Evolutionary conservation across 352 stramenopile species (phyloP).

Genomic region (Pythium pyrilobum): DNA sequence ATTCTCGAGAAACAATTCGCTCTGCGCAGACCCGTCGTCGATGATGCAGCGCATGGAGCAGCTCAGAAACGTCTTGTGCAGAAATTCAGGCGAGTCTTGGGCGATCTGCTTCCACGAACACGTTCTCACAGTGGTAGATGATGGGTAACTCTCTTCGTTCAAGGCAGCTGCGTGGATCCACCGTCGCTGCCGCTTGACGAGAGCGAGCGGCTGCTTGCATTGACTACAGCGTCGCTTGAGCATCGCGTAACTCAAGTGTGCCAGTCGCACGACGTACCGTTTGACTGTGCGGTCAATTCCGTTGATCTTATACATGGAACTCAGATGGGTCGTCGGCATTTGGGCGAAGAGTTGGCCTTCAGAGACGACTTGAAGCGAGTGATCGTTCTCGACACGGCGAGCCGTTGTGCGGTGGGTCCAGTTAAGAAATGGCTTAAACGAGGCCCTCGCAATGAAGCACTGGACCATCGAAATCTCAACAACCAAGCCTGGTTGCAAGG

Average conservation of each 20-base stretch:
- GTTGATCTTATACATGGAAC: constrained; percentile 35
- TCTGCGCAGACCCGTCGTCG: constrained; percentile 73
- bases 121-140: not conserved
- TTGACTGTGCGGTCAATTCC: constrained; percentile 43
- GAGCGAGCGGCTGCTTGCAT: constrained; percentile 43
- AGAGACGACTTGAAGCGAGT: not conserved
- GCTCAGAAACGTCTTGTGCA: constrained; percentile 32
- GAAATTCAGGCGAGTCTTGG: constrained; percentile 26
- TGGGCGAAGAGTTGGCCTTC: constrained; percentile 32
- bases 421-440: constrained; percentile 59
- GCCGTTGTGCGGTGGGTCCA: constrained; percentile 31
- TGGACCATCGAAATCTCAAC: constrained; percentile 56
- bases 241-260: constrained; percentile 72
- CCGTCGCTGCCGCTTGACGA: constrained; percentile 34
- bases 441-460: constrained; percentile 45
- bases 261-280: constrained; percentile 54
- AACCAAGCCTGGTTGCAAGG: constrained; percentile 24
- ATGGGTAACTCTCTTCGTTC: not conserved
- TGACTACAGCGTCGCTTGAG: constrained; percentile 60
- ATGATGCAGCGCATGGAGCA: constrained; percentile 55
- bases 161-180: constrained; percentile 30
- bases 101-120: constrained; percentile 32
- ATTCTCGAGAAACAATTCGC: constrained; percentile 66
- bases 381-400: not conserved
- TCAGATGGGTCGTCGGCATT: constrained; percentile 38